A percentile compares a stretch with the other conserved stretches of the same genome.
Evolutionary conservation across 2,329 filamentous ascomycete species (phyloP).

Genomic region (Achaetomium macrosporum): DNA sequence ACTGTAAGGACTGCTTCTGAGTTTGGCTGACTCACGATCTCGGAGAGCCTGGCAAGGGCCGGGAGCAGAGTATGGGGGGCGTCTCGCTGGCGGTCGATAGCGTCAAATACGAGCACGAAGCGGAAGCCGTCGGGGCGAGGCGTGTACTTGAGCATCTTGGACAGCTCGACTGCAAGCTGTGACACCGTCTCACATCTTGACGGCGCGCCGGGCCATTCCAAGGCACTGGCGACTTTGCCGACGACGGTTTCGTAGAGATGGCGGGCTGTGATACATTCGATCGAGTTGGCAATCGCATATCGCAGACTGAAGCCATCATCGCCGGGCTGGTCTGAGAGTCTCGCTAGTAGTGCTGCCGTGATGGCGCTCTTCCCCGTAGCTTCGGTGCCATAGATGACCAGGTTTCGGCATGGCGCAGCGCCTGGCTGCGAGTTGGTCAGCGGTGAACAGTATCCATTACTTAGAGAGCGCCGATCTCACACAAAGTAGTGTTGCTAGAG

Average conservation of each 20-base stretch:
- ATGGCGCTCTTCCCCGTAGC: constrained; percentile 82
- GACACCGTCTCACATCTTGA: constrained; percentile 75
- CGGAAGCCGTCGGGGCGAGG: constrained; percentile 39
- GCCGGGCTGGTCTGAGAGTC: constrained; percentile 33
- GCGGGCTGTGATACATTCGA: constrained; percentile 71
- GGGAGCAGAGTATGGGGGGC: constrained; percentile 71
- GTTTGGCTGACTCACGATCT: constrained; percentile 55
- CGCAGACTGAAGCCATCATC: constrained; percentile 39
- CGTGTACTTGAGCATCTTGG: constrained; percentile 51
- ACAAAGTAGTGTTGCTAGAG: constrained; percentile 49
- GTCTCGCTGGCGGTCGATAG: constrained; percentile 78
- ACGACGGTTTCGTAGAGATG: constrained; percentile 71
- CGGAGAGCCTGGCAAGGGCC: constrained; percentile 73
- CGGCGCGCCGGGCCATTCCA: constrained; percentile 44
- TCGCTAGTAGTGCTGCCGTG: constrained; percentile 54
- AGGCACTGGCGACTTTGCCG: constrained; percentile 49
- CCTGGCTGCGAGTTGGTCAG: constrained; percentile 43
- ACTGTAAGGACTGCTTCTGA: not conserved
- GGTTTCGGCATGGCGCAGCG: constrained; percentile 63
- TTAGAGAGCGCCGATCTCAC: constrained; percentile 30
- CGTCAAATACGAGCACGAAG: constrained; percentile 82
- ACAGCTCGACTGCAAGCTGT: constrained; percentile 67
- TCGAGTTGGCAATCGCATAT: constrained; percentile 60
- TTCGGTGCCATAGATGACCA: constrained; percentile 78
- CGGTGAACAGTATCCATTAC: not conserved